Base-by-base conservation (phyloP, 1,284 basidiomycete genomes). In the Rhodofomes roseus region DNA sequence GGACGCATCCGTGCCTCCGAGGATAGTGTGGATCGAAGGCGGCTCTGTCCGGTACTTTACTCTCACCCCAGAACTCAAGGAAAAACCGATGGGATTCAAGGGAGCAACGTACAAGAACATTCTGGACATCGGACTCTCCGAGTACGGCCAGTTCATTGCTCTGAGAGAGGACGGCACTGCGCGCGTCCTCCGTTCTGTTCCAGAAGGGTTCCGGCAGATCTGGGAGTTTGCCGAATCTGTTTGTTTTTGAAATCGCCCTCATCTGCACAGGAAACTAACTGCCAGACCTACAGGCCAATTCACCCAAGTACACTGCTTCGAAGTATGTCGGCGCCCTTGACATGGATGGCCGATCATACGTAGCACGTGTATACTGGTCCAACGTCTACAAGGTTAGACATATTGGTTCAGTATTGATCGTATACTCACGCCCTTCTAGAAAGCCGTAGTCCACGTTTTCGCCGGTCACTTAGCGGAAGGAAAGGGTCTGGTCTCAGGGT, bases 311-410 rank as follows among this genome's bases (percentile, higher is more conserved):
- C 14, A 68, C 81, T 0, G 75, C 76, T 20, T 83, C 87, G 0
- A 71, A 82, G 1, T 93, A 85, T 68, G 71, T 83, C 2, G 90
- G 90, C 41, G 83, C 80, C 3, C 62, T 85, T 1, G 85, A 90
- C 66, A 76, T 76, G 43, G 71, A 81, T 25, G 87, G 86, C 7
- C 69, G 76, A 4, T 78, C 84, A 0, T 87, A 87, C 67, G 73
- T 97, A 60, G 83, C 83, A 22, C 83, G 92, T 31, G 76, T 93
- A 18, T 90, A 84, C 68, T 96, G 89, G 89, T 89, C 89, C 0
- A 78, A 84, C 63, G 66, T 70, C 2, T 68, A 83, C 48, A 74
- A 78, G 58, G 90, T 90, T 78, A 25, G 43, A 22, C 27, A 36
- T 29, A 34, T 34, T 11, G 11, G 18, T 20, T 48, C 31, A 12